These are phyloP conservation scores for Strigomonas oncopelti DNA, from an alignment of 208 protist species.

Conservation along the genomic window DNA sequence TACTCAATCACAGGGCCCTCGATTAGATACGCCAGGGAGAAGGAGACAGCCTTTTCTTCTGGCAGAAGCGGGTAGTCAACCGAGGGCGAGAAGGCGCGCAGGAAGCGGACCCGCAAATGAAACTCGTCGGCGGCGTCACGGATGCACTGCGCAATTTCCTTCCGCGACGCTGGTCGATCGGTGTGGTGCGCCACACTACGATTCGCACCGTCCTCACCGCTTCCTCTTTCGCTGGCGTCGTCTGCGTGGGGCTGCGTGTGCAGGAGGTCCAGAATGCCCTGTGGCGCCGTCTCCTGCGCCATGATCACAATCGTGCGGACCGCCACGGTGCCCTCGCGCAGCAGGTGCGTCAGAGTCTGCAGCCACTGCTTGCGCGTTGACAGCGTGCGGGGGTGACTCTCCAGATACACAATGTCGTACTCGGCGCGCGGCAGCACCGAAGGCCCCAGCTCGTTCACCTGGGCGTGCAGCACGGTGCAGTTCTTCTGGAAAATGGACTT, in stretches of 20 bases:
- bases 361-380: conserved; percentile 58
- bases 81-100: conserved; percentile 64
- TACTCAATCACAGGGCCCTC: conserved; percentile 44
- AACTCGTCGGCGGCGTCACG: conserved; percentile 39
- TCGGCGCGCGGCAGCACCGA: conserved; percentile 11
- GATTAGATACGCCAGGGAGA: conserved; percentile 60
- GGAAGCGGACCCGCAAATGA: conserved; percentile 44
- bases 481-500: conserved; percentile 39
- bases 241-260: conserved; percentile 9
- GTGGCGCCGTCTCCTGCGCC: conserved; percentile 58
- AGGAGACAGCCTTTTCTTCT: conserved; percentile 40
- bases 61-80: conserved; percentile 67
- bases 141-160: conserved; percentile 35
- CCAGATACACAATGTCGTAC: conserved; percentile 73
- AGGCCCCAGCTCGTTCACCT: conserved; percentile 32
- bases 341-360: conserved; percentile 28
- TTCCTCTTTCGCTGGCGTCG: no score
- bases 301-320: conserved; percentile 63
- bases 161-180: conserved; percentile 18
- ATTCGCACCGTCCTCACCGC: no score
- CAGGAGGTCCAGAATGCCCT: conserved; percentile 62
- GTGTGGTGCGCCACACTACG: no score
- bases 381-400: conserved; percentile 51
- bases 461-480: conserved; percentile 46
- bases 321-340: conserved; percentile 44